Base-by-base conservation (phyloP, 2,329 filamentous ascomycete species). In the Pseudopithomyces chartarum region DNA sequence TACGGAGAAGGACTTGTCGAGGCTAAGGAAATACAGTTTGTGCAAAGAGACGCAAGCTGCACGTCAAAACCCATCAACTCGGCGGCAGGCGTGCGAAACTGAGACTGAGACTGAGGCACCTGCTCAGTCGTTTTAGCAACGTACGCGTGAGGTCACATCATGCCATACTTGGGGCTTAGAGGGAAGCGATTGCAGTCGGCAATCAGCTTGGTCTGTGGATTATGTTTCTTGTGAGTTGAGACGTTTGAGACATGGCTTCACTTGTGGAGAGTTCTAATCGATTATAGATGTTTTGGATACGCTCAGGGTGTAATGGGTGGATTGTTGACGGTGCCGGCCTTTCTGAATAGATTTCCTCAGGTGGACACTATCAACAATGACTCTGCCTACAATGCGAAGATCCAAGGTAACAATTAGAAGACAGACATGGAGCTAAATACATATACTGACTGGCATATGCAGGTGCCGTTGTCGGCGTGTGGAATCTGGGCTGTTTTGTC, bases 261-360 rank as follows among this genome's bases (percentile, higher is more conserved):
- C 26, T 29, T 22, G 20, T 17, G 6, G 6, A 29, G 11, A 10
- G 6, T 20, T n/a, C 7, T 32, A n/a, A 34, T 20, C 22, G 33
- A 49, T 17, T 20, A n/a, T 20, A 79, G 74, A 40, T 77, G 80
- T 29, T 82, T 85, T 62, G 84, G 84, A 39, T 85, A 84, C 86
- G 89, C 91, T 64, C 71, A 80, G 58, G 89, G 89, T 69, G 88
- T 91, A 10, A 90, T 90, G 82, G 89, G 71, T 20, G 71, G 71
- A 42, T 86, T 94, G 60, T 79, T 94, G 59, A 91, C 89, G 7
- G 83, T 92, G 67, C 78, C 83, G 22, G 79, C 81, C 15, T 90
- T 90, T 65, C 78, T 86, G 2, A 65, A 63, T 15, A 56, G 56
- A 26, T 73, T 70, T 48, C 69, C 69, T 15, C 64, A 66, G 44